Base-by-base conservation (phyloP, 2,329 filamentous ascomycete genomes). In the Chaetomiaceae sp. region DNA sequence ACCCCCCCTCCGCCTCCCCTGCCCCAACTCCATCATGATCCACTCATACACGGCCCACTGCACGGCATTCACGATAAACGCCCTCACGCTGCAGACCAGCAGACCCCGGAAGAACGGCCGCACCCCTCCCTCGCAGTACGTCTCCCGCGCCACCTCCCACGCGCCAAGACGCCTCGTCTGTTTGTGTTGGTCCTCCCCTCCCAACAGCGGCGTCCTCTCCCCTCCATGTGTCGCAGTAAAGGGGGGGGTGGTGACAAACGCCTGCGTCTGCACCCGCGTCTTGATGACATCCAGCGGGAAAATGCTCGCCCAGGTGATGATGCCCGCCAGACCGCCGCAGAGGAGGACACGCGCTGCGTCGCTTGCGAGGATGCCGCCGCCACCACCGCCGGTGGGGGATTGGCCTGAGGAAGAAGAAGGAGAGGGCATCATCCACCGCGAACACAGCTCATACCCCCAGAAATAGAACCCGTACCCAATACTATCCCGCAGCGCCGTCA, bases 381-480 rank as follows among this genome's bases (percentile, higher is more conserved):
- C 20, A 40, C 14, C 31, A 33, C 14, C 16, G 34, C 16, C 48
- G 43, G 69, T 70, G 16, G 72, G 71, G 19, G 37, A 8, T 2
- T n/a, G n/a, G n/a, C n/a, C n/a, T n/a, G n/a, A n/a, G 40, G 35
- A 19, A 16, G 5, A 3, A n/a, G 39, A 19, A 16, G 48, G 74
- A 27, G 20, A 8, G 8, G 3, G 25, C 27, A 41, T 35, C 27
- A 39, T n/a, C n/a, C n/a, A 71, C 31, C 80, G 76, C 56, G 85
- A 89, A 57, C 77, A 81, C 52, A 91, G 72, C 68, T 95, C 87
- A 64, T 96, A 97, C 1, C 86, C 86, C 87, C 87, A 95, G 67
- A 97, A 97, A 65, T 96, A 97, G 68, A 96, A 96, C 0, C 91
- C 92, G 69, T 96, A 97, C n/a, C 92, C 92, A 49, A 96, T 79